Evolutionary conservation across 805 yeast genomes (phyloP).

Genomic region (Schwanniomyces sp.): DNA sequence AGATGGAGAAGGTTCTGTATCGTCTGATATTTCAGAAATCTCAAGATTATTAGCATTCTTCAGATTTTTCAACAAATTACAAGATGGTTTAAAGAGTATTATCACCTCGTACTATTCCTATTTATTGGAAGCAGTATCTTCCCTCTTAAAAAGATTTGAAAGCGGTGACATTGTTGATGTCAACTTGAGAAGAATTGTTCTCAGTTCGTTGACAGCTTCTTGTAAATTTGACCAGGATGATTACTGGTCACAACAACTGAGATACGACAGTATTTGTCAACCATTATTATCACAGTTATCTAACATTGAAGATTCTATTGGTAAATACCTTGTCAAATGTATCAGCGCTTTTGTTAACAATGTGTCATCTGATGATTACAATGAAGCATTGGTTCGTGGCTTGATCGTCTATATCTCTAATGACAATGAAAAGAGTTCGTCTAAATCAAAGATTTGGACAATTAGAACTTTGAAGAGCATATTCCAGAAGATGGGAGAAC

Average conservation of each 20-base stretch:
- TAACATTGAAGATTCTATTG: constrained; percentile 70
- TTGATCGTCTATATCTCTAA: constrained; percentile 37
- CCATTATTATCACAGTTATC: constrained; percentile 66
- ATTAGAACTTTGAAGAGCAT: constrained; percentile 74
- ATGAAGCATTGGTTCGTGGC: constrained; percentile 57
- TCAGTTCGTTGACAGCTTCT: constrained; percentile 73
- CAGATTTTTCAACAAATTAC: constrained; percentile 81
- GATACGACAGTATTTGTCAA: constrained; percentile 71
- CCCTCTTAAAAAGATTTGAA: constrained; percentile 52
- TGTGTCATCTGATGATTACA: constrained; percentile 67
- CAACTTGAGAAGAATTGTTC: constrained; percentile 68
- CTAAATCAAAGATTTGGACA: constrained; percentile 82
- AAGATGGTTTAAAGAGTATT: constrained; percentile 80
- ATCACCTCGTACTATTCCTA: constrained; percentile 88
- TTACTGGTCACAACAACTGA: constrained; percentile 86
- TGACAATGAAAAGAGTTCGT: constrained; percentile 56
- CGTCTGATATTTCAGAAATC: constrained; percentile 43
- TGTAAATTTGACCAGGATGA: constrained; percentile 91
- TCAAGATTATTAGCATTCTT: constrained; percentile 73
- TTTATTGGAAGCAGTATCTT: constrained; percentile 69
- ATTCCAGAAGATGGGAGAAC: constrained; percentile 90
- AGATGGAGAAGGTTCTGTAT: constrained; percentile 69
- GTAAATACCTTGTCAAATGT: constrained; percentile 78
- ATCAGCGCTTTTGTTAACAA: constrained; percentile 71
- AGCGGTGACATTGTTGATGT: constrained; percentile 39